phyloP scores from a whole-genome alignment of 116 monocot species.

The Cymodocea nodosa region DNA sequence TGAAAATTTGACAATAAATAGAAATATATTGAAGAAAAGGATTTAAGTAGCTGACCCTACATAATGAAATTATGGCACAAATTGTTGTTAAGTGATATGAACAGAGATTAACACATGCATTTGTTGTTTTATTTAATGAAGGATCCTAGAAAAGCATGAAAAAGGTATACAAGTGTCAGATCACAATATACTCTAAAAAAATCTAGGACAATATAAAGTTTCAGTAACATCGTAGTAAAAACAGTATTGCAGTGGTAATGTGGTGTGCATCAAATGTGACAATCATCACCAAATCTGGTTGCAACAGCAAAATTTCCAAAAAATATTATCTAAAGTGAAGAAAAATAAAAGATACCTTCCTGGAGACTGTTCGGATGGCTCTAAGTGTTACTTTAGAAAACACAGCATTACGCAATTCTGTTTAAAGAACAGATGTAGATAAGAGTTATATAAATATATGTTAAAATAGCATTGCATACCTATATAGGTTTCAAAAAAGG shows the following conservation, averaged over 20 bases:
- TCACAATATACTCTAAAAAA: background rate
- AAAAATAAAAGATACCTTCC: slow-evolving; percentile 40
- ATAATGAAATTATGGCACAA: too few relatives aligned
- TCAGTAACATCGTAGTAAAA: background rate
- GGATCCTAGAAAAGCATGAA: background rate
- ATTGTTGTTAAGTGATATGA: too few relatives aligned
- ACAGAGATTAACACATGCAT: too few relatives aligned
- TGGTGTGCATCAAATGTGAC: too few relatives aligned
- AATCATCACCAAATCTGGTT: background rate
- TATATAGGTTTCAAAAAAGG: background rate
- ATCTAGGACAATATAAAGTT: background rate
- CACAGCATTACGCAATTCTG: slow-evolving; percentile 89
- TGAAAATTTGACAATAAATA: too few relatives aligned
- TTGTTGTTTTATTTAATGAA: background rate
- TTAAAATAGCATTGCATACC: background rate
- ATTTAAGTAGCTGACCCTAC: too few relatives aligned
- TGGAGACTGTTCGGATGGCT: slow-evolving; percentile 84
- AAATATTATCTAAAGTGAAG: background rate
- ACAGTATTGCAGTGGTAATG: too few relatives aligned
- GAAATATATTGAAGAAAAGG: too few relatives aligned
- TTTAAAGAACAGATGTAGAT: background rate
- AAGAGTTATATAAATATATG: background rate
- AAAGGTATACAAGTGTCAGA: background rate
- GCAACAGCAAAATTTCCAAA: background rate
- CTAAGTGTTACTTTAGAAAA: slow-evolving; percentile 91